These are phyloP conservation scores for Mycena indigotica DNA, from an alignment of 768 basidiomycete genomes.

Conservation along the genomic window DNA sequence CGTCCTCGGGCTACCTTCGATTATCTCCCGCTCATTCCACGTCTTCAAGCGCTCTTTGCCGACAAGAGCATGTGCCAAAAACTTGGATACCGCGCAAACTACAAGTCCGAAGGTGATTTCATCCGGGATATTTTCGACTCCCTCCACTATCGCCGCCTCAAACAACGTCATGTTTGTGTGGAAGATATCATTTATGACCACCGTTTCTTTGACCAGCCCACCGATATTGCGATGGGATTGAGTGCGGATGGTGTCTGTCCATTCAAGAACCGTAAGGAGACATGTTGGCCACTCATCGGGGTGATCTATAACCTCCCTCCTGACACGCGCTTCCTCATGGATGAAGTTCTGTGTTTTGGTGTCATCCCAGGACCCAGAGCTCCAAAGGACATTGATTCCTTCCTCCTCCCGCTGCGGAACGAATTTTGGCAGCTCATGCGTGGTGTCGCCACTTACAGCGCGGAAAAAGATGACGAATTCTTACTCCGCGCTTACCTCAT, in stretches of 20 bases:
- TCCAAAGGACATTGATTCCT: constrained; percentile 17
- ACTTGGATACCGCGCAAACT: constrained; percentile 20
- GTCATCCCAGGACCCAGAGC: constrained; percentile 37
- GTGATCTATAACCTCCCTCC: constrained; percentile 44
- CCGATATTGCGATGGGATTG: constrained; percentile 46
- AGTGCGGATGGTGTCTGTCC: constrained; percentile 43
- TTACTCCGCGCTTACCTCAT: constrained; percentile 33
- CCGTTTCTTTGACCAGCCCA: constrained; percentile 37
- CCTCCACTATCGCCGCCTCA: constrained; percentile 30
- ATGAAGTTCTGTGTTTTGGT: constrained; percentile 31
- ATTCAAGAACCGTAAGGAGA: constrained; percentile 23
- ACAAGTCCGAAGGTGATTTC: constrained; percentile 7
- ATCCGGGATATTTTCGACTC: constrained; percentile 41
- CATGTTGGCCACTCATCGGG: constrained; percentile 44
- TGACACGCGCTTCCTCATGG: constrained; percentile 26
- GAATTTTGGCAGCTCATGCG: background rate
- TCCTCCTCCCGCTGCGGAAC: background rate
- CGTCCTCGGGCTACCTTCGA: constrained; percentile 25
- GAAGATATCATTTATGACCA: constrained; percentile 26
- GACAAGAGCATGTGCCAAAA: constrained; percentile 10
- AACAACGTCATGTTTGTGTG: constrained; percentile 27
- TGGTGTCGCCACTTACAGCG: constrained; percentile 22
- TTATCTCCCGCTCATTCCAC: constrained; percentile 34
- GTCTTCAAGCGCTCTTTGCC: constrained; percentile 27
- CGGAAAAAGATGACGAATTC: constrained; percentile 29